Conservation (phyloP, 768 basidiomycete species). For the Russula compacta region DNA sequence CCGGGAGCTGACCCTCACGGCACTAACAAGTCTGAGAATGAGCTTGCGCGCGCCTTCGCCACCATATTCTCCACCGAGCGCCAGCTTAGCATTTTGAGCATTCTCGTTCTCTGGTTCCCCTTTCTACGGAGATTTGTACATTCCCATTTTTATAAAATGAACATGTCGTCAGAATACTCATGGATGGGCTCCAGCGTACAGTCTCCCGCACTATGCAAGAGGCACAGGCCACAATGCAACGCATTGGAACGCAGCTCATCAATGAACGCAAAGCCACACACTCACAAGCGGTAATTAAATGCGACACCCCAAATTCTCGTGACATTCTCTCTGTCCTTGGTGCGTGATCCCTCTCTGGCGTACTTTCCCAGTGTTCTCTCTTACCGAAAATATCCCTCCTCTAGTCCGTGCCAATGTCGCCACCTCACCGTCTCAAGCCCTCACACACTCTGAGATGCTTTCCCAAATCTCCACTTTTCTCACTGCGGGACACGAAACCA, state of each 20-base stretch:
- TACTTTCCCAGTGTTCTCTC: neutral
- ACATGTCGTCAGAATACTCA: conserved; percentile 26
- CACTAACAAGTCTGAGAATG: conserved; percentile 31
- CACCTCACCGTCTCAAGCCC: conserved; percentile 34
- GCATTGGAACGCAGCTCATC: conserved; percentile 18
- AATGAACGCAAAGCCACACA: conserved; percentile 5
- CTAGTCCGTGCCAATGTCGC: conserved; percentile 55
- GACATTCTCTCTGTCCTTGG: conserved; percentile 18
- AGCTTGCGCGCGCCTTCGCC: conserved; percentile 47
- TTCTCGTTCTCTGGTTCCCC: conserved; percentile 52
- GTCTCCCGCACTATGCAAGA: conserved; percentile 4
- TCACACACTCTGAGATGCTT: conserved; percentile 49
- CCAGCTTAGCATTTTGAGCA: conserved; percentile 42
- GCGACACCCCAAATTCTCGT: neutral
- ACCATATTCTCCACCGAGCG: conserved; percentile 46
- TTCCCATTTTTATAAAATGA: conserved; percentile 25
- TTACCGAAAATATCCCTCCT: neutral
- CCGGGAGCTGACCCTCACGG: conserved; percentile 29
- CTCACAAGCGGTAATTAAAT: neutral
- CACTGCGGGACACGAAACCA: conserved; percentile 58
- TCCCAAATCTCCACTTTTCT: conserved; percentile 60
- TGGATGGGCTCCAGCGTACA: conserved; percentile 1
- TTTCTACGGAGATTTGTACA: conserved; percentile 45
- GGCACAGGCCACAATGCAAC: conserved; percentile 11
- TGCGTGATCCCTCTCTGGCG: conserved; percentile 7